Percentiles rank a stretch among this genome's conserved stretches.
These are phyloP conservation scores for Pleodorina starrii DNA, from an alignment of 139 green algal species.

Conservation along the genomic window DNA sequence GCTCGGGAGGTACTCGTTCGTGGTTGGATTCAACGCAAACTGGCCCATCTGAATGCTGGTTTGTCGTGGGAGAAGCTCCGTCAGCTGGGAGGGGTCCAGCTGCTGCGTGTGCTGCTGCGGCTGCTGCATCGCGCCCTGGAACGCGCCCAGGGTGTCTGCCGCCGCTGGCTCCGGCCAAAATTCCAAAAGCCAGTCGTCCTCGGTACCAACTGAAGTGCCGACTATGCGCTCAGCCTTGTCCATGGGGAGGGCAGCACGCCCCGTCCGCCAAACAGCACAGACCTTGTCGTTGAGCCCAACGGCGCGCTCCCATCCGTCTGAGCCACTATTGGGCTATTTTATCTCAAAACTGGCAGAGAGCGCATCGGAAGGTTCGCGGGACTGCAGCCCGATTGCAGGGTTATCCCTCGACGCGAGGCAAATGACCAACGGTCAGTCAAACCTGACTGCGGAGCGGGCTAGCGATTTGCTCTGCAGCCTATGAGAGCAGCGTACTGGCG, in stretches of 20 bases:
- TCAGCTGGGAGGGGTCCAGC: neutral
- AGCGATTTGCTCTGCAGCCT: too few relatives aligned
- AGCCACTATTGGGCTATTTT: neutral
- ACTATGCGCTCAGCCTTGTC: conserved; percentile 22
- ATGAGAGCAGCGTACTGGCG: too few relatives aligned
- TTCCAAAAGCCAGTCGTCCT: conserved; percentile 49
- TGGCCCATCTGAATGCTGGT: neutral
- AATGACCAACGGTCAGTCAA: too few relatives aligned
- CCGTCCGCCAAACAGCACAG: conserved; percentile 9
- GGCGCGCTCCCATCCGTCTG: conserved; percentile 12
- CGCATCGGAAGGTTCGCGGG: neutral
- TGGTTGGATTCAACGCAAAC: neutral
- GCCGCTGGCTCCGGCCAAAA: conserved; percentile 40
- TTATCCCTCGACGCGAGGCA: too few relatives aligned
- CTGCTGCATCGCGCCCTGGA: conserved; percentile 20
- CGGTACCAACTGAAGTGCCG: neutral
- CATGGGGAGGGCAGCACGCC: conserved; percentile 19
- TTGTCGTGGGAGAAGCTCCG: neutral
- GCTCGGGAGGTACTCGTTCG: neutral
- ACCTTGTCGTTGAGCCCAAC: neutral
- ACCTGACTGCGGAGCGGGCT: too few relatives aligned
- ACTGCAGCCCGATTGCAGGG: neutral
- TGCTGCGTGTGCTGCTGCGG: neutral
- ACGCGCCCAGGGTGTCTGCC: neutral
- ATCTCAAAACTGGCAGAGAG: neutral